Percentiles rank a stretch among this genome's conserved stretches.
These are phyloP conservation scores for Sporothrix variecibatus DNA, from an alignment of 2,329 filamentous ascomycete species.

Conservation along the genomic window DNA sequence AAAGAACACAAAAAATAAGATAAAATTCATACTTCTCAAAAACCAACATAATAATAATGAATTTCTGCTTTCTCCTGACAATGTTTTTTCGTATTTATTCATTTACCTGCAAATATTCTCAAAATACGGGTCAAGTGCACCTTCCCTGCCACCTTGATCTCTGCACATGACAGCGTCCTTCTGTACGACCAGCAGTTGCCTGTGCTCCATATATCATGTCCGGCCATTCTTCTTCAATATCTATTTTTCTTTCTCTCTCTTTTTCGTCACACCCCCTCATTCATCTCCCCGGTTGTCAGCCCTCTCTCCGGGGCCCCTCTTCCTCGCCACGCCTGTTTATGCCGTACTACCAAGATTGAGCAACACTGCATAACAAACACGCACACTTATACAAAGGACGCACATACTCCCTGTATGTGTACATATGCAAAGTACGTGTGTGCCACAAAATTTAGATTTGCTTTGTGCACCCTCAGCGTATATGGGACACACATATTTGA, in stretches of 20 bases:
- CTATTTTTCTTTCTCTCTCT: neutral
- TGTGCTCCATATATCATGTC: neutral
- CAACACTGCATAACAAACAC: neutral
- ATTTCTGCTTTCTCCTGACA: neutral
- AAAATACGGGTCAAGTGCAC: neutral
- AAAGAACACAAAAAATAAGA: neutral
- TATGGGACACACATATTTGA: neutral
- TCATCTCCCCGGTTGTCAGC: slow-evolving; percentile 16
- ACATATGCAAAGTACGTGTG: neutral
- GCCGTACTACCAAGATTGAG: neutral
- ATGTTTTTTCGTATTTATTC: neutral
- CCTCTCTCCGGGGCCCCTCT: neutral
- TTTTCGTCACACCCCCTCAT: neutral
- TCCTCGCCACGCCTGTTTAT: slow-evolving; percentile 15
- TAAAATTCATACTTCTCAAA: neutral
- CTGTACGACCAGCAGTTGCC: neutral
- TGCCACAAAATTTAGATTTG: slow-evolving; percentile 4
- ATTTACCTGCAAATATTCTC: neutral
- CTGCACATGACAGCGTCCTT: neutral
- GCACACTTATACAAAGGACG: neutral
- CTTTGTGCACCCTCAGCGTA: neutral
- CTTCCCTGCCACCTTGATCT: neutral
- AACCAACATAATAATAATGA: neutral
- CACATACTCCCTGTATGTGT: neutral
- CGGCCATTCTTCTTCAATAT: neutral